Percentiles rank a stretch among this genome's conserved stretches.
phyloP scores from a whole-genome alignment of 148 eudicot species.

The Amaranthus hypochondriacus region DNA sequence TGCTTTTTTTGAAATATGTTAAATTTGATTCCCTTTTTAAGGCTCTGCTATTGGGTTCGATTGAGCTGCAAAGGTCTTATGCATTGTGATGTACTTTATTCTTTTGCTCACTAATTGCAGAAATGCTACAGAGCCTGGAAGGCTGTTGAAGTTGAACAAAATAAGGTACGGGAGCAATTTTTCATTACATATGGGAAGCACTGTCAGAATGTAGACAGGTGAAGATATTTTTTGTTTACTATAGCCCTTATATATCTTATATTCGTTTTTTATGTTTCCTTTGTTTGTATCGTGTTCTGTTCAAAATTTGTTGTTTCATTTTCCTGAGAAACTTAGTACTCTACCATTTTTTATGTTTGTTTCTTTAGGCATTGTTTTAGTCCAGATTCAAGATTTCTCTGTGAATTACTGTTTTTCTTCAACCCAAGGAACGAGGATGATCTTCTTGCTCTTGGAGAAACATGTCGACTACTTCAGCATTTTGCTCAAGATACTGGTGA shows the following conservation, averaged over 20 bases:
- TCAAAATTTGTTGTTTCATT: neutral
- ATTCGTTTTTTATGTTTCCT: neutral
- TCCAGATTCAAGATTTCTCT: constrained; percentile 72
- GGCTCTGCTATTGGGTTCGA: neutral
- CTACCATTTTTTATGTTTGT: constrained; percentile 2
- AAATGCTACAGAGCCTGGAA: constrained; percentile 97
- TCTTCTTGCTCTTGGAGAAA: constrained; percentile 61
- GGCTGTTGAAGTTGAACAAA: constrained; percentile 64
- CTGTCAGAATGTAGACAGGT: constrained; percentile 77
- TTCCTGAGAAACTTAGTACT: neutral
- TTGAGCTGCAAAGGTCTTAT: constrained; percentile 5
- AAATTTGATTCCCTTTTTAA: neutral
- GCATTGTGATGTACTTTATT: constrained; percentile 4
- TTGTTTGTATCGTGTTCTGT: neutral
- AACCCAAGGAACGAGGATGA: constrained; percentile 57
- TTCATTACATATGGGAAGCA: constrained; percentile 56
- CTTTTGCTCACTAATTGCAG: constrained; percentile 43
- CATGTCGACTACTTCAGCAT: constrained; percentile 60
- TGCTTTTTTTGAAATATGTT: neutral
- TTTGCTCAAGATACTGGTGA: constrained; percentile 58
- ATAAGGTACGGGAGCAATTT: constrained; percentile 60
- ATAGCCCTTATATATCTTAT: neutral
- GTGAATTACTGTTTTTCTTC: constrained; percentile 75
- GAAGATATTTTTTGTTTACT: neutral
- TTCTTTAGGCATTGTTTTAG: constrained; percentile 71